These are phyloP conservation scores for Candida freyschussii DNA, from an alignment of 1,139 yeast genomes.

Conservation along the genomic window DNA sequence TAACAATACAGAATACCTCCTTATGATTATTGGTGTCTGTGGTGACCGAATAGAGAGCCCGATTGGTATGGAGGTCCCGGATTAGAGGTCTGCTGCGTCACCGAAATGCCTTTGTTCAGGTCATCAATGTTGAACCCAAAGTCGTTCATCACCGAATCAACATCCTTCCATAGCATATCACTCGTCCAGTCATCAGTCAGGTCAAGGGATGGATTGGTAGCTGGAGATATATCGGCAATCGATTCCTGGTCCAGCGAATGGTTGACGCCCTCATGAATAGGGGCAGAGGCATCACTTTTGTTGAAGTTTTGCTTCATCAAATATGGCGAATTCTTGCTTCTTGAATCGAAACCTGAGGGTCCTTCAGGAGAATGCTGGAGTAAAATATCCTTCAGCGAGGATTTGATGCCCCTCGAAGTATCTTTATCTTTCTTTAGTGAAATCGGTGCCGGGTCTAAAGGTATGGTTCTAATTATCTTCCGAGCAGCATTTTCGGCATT, in stretches of 20 bases:
- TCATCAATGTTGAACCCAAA: conserved; percentile 75
- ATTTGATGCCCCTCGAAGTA: conserved; percentile 6
- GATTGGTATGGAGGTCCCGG: conserved; percentile 2
- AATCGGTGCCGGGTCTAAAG: conserved; percentile 79
- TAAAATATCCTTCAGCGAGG: conserved; percentile 22
- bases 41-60: conserved; percentile 5
- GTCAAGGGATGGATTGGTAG: conserved; percentile 25
- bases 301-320: too few relatives aligned
- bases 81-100: conserved; percentile 5
- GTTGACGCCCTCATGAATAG: too few relatives aligned
- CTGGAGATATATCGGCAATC: conserved; percentile 18
- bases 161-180: conserved; percentile 83
- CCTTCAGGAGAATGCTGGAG: conserved; percentile 24
- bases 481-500: conserved; percentile 71
- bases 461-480: conserved; percentile 68
- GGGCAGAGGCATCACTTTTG: too few relatives aligned
- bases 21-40: too few relatives aligned
- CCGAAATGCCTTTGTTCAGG: conserved; percentile 6
- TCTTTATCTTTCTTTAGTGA: conserved; percentile 23
- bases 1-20: too few relatives aligned
- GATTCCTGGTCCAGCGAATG: conserved; percentile 7
- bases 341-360: conserved; percentile 1
- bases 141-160: conserved; percentile 88
- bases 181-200: conserved; percentile 49
- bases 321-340: conserved; percentile 3